These are phyloP conservation scores for Pezicula neosporulosa DNA, from an alignment of 2,329 filamentous ascomycete genomes.

Conservation along the genomic window DNA sequence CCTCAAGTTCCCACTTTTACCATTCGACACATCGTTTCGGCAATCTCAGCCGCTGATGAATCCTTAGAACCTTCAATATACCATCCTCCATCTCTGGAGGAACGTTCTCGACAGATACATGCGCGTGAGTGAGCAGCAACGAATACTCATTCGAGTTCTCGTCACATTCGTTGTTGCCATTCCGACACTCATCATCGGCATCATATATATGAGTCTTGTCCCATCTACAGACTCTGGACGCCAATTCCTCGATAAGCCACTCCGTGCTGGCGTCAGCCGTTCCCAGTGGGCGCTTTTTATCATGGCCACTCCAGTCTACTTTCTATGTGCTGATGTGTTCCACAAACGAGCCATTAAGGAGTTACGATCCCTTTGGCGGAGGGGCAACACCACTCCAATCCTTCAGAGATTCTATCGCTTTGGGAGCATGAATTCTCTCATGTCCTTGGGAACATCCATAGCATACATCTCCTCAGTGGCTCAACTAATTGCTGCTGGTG, in stretches of 20 bases:
- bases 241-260: conserved; percentile 65
- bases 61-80: conserved; percentile 68
- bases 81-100: conserved; percentile 79
- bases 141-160: conserved; percentile 66
- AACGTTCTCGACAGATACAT: conserved; percentile 72
- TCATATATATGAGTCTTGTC: conserved; percentile 87
- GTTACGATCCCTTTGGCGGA: conserved; percentile 72
- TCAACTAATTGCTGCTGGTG: conserved; percentile 66
- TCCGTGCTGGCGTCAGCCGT: conserved; percentile 70
- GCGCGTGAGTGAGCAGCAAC: conserved; percentile 67
- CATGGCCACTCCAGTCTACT: conserved; percentile 81
- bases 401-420: conserved; percentile 83
- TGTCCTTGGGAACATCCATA: conserved; percentile 83
- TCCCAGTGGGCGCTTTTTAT: conserved; percentile 78
- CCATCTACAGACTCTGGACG: conserved; percentile 53
- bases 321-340: conserved; percentile 83
- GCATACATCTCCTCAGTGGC: conserved; percentile 82
- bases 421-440: conserved; percentile 94
- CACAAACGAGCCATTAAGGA: conserved; percentile 78
- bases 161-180: conserved; percentile 69
- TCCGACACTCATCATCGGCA: conserved; percentile 82
- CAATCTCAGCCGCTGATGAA: conserved; percentile 63
- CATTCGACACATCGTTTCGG: conserved; percentile 67
- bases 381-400: conserved; percentile 68
- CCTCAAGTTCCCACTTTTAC: conserved; percentile 69